Conservation (phyloP, 257 asterid genomes). For the Fraxinus excelsior region DNA sequence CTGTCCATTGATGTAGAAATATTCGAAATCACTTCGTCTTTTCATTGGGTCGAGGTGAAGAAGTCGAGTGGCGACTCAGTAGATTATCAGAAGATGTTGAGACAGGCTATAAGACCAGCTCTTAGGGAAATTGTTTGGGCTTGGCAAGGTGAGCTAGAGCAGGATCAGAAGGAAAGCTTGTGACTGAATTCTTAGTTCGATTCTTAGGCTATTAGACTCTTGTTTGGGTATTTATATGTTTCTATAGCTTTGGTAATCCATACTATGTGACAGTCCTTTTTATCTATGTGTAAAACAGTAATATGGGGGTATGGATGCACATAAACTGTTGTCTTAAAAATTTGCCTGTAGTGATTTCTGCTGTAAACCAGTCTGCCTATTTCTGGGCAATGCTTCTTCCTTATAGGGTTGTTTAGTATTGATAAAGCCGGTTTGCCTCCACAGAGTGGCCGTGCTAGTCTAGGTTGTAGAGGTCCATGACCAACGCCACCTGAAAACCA, state of each 20-base stretch:
- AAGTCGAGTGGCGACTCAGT: slow-evolving; percentile 22
- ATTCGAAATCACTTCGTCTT: slow-evolving; percentile 22
- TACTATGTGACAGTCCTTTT: neutral
- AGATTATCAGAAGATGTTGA: slow-evolving; percentile 22
- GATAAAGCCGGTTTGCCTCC: too few relatives aligned
- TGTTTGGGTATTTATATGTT: neutral
- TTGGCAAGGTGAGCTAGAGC: slow-evolving; percentile 16
- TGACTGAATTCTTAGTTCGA: neutral
- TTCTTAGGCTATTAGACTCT: neutral
- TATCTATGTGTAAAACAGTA: too few relatives aligned
- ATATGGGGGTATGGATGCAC: too few relatives aligned
- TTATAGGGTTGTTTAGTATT: too few relatives aligned
- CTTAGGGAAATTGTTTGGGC: slow-evolving; percentile 25
- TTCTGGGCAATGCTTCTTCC: too few relatives aligned
- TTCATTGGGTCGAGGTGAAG: slow-evolving; percentile 28
- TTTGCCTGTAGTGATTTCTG: too few relatives aligned
- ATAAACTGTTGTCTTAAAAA: too few relatives aligned
- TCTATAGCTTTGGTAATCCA: too few relatives aligned
- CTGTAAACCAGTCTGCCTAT: too few relatives aligned
- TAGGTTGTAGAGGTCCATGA: too few relatives aligned
- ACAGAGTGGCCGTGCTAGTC: too few relatives aligned
- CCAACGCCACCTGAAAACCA: too few relatives aligned
- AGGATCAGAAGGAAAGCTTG: neutral
- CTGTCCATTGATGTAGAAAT: slow-evolving; percentile 30
- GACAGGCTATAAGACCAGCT: slow-evolving; percentile 22